These are phyloP conservation scores for Amylostereum chailletii DNA, from an alignment of 1,284 basidiomycete genomes.

Conservation along the genomic window DNA sequence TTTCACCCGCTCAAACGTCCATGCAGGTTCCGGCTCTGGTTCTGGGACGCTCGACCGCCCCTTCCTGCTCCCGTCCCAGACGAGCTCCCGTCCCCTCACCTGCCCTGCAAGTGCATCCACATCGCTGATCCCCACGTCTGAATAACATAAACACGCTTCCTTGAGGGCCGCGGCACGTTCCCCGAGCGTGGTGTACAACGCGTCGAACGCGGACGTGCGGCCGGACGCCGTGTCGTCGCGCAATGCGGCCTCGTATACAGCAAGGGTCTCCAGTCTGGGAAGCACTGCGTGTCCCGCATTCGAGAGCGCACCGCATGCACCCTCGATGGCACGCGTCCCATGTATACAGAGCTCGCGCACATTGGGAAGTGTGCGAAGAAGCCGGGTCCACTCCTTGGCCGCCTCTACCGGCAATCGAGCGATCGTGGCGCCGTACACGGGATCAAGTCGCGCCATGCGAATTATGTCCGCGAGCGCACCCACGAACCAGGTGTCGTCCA, in stretches of 20 bases:
- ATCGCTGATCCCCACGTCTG: slow-evolving; percentile 8
- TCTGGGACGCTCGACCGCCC: too few species aligned
- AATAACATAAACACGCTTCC: slow-evolving; percentile 12
- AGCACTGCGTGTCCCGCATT: slow-evolving; percentile 1
- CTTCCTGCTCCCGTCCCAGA: too few species aligned
- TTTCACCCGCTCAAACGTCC: too few species aligned
- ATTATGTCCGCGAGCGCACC: too few species aligned
- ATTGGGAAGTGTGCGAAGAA: slow-evolving; percentile 8
- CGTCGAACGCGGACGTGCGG: slow-evolving; percentile 2
- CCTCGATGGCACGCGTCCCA: slow-evolving; percentile 8
- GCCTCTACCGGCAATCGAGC: slow-evolving; percentile 6
- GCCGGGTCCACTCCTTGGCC: slow-evolving; percentile 2
- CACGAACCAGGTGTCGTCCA: too few species aligned
- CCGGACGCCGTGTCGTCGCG: slow-evolving; percentile 4
- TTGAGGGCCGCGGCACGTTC: background rate
- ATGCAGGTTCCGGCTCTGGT: too few species aligned
- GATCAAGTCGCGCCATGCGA: background rate
- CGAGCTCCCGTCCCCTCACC: background rate
- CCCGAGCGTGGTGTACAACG: slow-evolving; percentile 5
- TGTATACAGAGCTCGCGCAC: slow-evolving; percentile 11
- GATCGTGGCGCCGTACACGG: slow-evolving; percentile 9
- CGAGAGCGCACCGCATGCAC: slow-evolving; percentile 6
- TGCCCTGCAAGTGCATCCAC: slow-evolving; percentile 10
- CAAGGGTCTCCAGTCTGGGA: slow-evolving; percentile 6
- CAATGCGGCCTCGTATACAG: slow-evolving; percentile 11